phyloP scores from a whole-genome alignment of 768 basidiomycete species.

The Boletus eberwhitei region DNA sequence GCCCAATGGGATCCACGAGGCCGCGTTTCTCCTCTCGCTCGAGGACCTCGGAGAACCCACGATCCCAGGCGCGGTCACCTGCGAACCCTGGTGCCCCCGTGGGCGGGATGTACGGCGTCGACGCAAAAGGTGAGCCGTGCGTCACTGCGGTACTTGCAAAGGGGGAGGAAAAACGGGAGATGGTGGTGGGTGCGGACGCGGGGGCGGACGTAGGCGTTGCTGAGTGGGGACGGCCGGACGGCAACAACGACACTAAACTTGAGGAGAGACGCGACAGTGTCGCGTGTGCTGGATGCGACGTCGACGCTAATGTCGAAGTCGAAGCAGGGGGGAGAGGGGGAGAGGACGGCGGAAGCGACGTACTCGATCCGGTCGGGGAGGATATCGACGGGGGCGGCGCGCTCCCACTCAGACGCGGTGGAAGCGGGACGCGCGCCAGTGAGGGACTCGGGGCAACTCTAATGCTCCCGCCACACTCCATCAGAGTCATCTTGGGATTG shows the following conservation, averaged over 20 bases:
- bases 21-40: constrained; percentile 38
- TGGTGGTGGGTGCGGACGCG: constrained; percentile 5
- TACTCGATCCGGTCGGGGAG: constrained; percentile 15
- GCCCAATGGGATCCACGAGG: constrained; percentile 37
- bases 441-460: constrained; percentile 9
- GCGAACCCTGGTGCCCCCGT: constrained; percentile 76
- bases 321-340: neutral
- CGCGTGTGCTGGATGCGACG: constrained; percentile 27
- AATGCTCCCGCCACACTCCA: constrained; percentile 7
- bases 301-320: neutral
- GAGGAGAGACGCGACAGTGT: constrained; percentile 47
- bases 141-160: constrained; percentile 22
- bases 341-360: constrained; percentile 10
- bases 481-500: constrained; percentile 7
- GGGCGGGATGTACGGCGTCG: constrained; percentile 44
- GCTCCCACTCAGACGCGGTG: constrained; percentile 22
- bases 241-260: constrained; percentile 49
- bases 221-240: constrained; percentile 21
- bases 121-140: constrained; percentile 52
- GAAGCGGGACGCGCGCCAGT: constrained; percentile 14
- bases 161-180: constrained; percentile 16
- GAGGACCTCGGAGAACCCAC: constrained; percentile 52
- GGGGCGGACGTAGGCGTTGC: neutral
- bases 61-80: constrained; percentile 68
- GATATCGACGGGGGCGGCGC: constrained; percentile 26